Evolutionary conservation across 2,329 filamentous ascomycete species (phyloP), one percentile per base, ranked within the genome.

Genomic region (Fusarium decemcellulare): DNA sequence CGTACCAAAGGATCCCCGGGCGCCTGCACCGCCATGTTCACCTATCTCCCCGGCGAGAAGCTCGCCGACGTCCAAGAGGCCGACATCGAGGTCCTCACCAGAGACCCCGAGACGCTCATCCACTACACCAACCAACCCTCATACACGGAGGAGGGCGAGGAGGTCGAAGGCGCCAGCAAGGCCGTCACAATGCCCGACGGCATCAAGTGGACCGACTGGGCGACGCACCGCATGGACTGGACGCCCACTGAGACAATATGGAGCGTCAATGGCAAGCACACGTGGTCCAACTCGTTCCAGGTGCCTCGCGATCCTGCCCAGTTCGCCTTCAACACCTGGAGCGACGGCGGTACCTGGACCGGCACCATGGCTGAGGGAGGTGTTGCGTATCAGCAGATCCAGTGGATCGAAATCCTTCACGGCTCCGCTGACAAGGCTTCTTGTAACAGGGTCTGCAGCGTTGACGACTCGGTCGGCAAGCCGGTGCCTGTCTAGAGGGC

Each of bases 81-180:
- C 2, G 85, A 87, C 62, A 79, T 87, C 37, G 85, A 87, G 72
- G 77, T 87, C 37, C 78, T 85, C 46, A 87, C 85, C 5, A 74
- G 74, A 34, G 84, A 85, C 56, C 76, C 80, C 2, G 74, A 71
- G 15, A 71, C 79, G 44, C 68, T 77, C 12, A 78, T 87, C 43
- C 83, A 86, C 67, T 90, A 88, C 78, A 89, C 87, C 15, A 90
- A 90, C 74, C 88, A 90, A 74, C 87, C 87, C 0, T 79, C 85
- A 0, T 82, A 84, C 59, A 82, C 79, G 44, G 78, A 79, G 3
- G 75, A 79, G 3, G 85, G 83, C 18, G 79, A 82, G 29, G 79
- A 82, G 10, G 76, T 87, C 29, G 71, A 79, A 1, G 77, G 79
- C n/a, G 83, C 87, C 2, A 84, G 83, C 1, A 63, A 79, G 4